A percentile compares a stretch with the other conserved stretches of the same genome.
Evolutionary conservation across 257 asterid species (phyloP).

Genomic region (Solanum dulcamara): DNA sequence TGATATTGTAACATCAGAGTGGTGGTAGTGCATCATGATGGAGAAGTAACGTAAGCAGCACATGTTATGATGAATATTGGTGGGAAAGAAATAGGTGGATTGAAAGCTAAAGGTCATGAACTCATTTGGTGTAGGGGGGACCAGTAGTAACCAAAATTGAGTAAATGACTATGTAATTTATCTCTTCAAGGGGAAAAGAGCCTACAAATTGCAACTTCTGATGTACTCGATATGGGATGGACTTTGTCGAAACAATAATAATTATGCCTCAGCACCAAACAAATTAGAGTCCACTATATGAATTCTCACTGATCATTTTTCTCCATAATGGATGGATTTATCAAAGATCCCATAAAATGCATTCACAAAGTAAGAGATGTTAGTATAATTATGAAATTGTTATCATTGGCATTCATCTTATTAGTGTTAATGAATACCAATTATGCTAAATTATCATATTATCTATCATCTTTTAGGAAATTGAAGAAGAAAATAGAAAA

Average conservation of each 20-base stretch:
- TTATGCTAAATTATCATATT: neutral
- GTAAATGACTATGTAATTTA: neutral
- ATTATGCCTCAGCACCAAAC: neutral
- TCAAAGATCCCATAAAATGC: neutral
- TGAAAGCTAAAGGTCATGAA: slow-evolving; percentile 35
- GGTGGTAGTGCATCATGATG: slow-evolving; percentile 1
- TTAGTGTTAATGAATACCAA: neutral
- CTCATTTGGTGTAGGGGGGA: neutral
- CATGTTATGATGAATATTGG: slow-evolving; percentile 23
- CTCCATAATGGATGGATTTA: neutral
- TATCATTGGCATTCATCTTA: neutral
- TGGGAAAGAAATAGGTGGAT: slow-evolving; percentile 24
- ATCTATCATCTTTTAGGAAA: neutral
- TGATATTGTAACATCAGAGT: neutral
- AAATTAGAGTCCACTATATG: neutral
- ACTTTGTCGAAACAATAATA: neutral
- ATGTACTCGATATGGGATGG: neutral
- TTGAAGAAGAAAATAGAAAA: neutral
- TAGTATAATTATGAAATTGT: neutral
- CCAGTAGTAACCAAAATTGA: neutral
- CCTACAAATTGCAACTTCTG: neutral
- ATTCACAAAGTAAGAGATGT: neutral
- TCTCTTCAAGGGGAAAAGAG: neutral
- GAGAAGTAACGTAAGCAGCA: slow-evolving; percentile 21
- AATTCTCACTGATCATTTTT: neutral